Evolutionary conservation across 2,329 filamentous ascomycete genomes (phyloP), one percentile per base, ranked within the genome.

Genomic region (Claviceps pusilla): DNA sequence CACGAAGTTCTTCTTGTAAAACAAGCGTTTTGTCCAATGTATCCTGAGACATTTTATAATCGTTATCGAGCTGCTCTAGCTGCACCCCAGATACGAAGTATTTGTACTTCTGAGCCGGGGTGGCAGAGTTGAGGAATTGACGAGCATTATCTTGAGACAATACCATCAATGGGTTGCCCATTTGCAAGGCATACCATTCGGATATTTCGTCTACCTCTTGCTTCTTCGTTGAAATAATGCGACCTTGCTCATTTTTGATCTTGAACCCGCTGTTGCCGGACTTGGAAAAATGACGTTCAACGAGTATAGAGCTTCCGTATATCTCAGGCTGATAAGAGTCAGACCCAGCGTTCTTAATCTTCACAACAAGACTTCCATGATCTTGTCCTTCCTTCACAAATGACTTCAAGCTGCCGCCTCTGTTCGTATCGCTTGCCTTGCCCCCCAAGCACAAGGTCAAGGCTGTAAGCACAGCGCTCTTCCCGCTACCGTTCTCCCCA

Each of bases 1-100:
- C 62, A 1, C 63, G 57, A 1, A 71, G 62, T 50, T 71, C 68
- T 0, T 71, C 68, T 46, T 67, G 64, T 29, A 71, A 59, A n/a
- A 65, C 55, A 2, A 69, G 55, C 2, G 68, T 87, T 39, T 79
- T 79, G 59, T 95, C 86, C 24, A 93, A 75, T 3, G 80, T 84
- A 59, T 95, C 85, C 57, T 86, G 82, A 14, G 96, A 82, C 55
- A 95, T 74, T 56, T 83, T 80, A 68, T 98, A 98, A 64, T 98
- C 93, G 57, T 88, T 84, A 65, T 95, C 89, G 10, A 98, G 76
- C 61, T 91, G 85, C 66, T 97, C 89, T 0, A 98, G 78, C 62
- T 97, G 90, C 0, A 95, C 94, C 31, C 93, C 93, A 62, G 90
- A 89, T 57, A 95, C 79, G 65, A 98, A 98, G 64, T 96, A 96